phyloP scores from a whole-genome alignment of 208 protist species.

The Wallacemonas sp. region DNA sequence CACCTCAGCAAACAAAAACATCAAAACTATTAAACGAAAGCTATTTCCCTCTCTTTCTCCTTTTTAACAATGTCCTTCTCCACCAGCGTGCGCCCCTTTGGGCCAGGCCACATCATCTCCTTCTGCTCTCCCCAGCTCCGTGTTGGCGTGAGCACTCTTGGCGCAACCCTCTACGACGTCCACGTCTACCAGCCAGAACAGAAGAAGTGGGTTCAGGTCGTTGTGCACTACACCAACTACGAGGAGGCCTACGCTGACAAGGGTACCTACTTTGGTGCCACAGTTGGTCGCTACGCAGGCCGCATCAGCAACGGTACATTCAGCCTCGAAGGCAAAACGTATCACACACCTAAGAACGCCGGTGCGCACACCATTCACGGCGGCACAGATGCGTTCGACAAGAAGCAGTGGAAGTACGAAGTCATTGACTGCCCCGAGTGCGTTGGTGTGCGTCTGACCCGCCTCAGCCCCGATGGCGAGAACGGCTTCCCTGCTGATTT shows the following conservation, averaged over 20 bases:
- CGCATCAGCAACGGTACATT: slow-evolving; percentile 55
- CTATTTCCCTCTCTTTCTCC: neutral
- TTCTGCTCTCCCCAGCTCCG: slow-evolving; percentile 38
- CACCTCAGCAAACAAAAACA: slow-evolving; percentile 3
- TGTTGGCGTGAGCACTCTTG: slow-evolving; percentile 50
- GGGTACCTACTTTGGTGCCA: slow-evolving; percentile 56
- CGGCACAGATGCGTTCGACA: slow-evolving; percentile 57
- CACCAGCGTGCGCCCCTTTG: slow-evolving; percentile 33
- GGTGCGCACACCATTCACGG: slow-evolving; percentile 53
- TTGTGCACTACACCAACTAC: slow-evolving; percentile 48
- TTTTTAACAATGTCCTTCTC: slow-evolving; percentile 23
- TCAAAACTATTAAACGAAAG: slow-evolving; percentile 22
- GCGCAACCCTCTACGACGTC: slow-evolving; percentile 48
- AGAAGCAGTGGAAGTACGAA: slow-evolving; percentile 56
- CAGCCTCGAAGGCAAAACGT: slow-evolving; percentile 37
- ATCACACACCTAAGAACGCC: slow-evolving; percentile 27
- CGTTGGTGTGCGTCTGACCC: slow-evolving; percentile 21
- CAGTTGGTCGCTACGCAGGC: slow-evolving; percentile 64
- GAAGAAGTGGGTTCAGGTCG: slow-evolving; percentile 61
- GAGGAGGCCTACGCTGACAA: slow-evolving; percentile 46
- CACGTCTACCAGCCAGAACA: slow-evolving; percentile 27
- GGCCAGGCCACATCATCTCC: slow-evolving; percentile 40
- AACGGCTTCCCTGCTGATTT: slow-evolving; percentile 41
- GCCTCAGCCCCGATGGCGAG: slow-evolving; percentile 36
- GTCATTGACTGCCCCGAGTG: slow-evolving; percentile 13